These are phyloP conservation scores for Galerina marginata DNA, from an alignment of 768 basidiomycete genomes.

Conservation along the genomic window DNA sequence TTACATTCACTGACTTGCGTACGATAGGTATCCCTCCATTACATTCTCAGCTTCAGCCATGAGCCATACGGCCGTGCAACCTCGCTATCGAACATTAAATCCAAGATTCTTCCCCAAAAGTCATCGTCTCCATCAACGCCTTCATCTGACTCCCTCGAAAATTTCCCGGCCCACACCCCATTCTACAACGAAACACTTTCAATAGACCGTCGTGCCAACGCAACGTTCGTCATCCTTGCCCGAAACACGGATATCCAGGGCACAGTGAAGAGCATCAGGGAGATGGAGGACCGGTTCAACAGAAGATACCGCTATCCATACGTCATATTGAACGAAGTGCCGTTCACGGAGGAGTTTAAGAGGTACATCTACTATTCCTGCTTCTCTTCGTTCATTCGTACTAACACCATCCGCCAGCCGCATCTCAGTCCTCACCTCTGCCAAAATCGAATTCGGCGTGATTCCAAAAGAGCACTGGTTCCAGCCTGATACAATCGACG, in stretches of 20 bases:
- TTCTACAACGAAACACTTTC: conserved; percentile 26
- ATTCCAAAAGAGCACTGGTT: conserved; percentile 74
- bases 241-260: conserved; percentile 69
- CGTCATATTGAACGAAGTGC: conserved; percentile 84
- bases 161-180: conserved; percentile 18
- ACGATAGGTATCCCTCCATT: conserved; percentile 43
- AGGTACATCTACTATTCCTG: conserved; percentile 41
- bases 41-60: conserved; percentile 56
- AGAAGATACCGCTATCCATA: conserved; percentile 78
- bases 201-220: conserved; percentile 38
- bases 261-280: conserved; percentile 69
- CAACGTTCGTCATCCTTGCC: conserved; percentile 58
- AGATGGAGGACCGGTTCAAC: conserved; percentile 87
- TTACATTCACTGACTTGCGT: conserved; percentile 1
- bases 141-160: conserved; percentile 15
- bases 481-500: conserved; percentile 79
- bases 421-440: conserved; percentile 31
- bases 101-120: conserved; percentile 19
- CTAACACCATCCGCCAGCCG: conserved; percentile 26
- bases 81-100: conserved; percentile 40
- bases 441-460: conserved; percentile 53
- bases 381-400: not conserved
- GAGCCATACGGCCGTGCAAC: conserved; percentile 56
- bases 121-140: not conserved
- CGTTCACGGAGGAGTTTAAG: conserved; percentile 79